Evolutionary conservation across 2,329 filamentous ascomycete genomes (phyloP).

Genomic region (Zasmidium citrigriseum): DNA sequence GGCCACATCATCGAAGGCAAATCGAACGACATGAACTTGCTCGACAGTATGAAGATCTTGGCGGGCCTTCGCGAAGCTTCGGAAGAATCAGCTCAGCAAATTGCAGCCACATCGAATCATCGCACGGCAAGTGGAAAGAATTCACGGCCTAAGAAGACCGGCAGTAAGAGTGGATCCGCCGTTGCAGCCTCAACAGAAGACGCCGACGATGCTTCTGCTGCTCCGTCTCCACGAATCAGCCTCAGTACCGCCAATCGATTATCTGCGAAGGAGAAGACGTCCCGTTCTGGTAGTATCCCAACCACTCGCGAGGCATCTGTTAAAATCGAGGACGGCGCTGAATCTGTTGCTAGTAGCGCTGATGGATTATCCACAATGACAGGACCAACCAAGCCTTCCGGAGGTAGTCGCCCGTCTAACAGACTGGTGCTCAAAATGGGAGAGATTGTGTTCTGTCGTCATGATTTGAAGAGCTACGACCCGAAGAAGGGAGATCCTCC

Average conservation of each 20-base stretch:
- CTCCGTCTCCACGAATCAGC: conserved; percentile 35
- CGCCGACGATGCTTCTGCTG: conserved; percentile 33
- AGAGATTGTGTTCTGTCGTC: conserved; percentile 54
- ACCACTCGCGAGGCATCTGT: conserved; percentile 51
- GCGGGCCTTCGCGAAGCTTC: conserved; percentile 49
- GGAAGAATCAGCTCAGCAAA: conserved; percentile 42
- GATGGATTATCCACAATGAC: conserved; percentile 40
- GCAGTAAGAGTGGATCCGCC: conserved; percentile 22
- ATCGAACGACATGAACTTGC: conserved; percentile 43
- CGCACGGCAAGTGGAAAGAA: conserved; percentile 30
- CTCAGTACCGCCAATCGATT: conserved; percentile 27
- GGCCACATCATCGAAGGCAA: conserved; percentile 45
- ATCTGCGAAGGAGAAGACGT: conserved; percentile 38
- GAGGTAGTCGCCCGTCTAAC: conserved; percentile 25
- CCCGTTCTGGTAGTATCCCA: conserved; percentile 45
- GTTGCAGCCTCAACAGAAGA: conserved; percentile 29
- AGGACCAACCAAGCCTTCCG: conserved; percentile 32
- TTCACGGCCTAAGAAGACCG: conserved; percentile 29
- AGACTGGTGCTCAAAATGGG: conserved; percentile 39
- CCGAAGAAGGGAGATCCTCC: conserved; percentile 33
- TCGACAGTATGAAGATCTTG: conserved; percentile 48
- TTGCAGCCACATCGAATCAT: conserved; percentile 27
- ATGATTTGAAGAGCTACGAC: conserved; percentile 35
- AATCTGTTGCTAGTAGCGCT: conserved; percentile 43
- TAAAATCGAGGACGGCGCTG: conserved; percentile 51